phyloP scores from a whole-genome alignment of 1,284 basidiomycete genomes.

The Cryptococcus sp. region DNA sequence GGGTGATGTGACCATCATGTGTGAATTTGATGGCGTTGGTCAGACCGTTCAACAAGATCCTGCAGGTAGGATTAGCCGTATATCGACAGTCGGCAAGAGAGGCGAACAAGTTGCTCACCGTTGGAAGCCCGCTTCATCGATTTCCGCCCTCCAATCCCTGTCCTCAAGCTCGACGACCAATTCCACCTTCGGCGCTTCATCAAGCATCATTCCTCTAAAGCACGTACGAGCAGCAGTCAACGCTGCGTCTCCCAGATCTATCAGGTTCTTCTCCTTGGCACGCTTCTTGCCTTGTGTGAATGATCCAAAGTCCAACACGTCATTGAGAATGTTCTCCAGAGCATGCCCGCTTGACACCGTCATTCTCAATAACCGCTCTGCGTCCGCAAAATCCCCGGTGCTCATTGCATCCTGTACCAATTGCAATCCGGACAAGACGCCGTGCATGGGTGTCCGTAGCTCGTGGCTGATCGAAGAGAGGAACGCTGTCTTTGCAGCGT shows the following conservation, averaged over 20 bases:
- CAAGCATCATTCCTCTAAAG: conserved; percentile 12
- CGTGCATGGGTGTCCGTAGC: conserved; percentile 43
- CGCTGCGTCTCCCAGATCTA: conserved; percentile 18
- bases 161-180: conserved; percentile 26
- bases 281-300: conserved; percentile 11
- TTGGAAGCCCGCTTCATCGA: conserved; percentile 29
- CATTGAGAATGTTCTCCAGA: conserved; percentile 32
- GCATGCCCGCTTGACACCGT: conserved; percentile 32
- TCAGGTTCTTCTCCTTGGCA: conserved; percentile 3
- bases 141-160: conserved; percentile 27
- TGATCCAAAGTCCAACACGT: conserved; percentile 36
- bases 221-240: conserved; percentile 19
- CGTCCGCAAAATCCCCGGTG: conserved; percentile 12
- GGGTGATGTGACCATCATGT: conserved; percentile 32
- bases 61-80: conserved; percentile 11
- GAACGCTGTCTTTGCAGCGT: conserved; percentile 42
- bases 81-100: conserved; percentile 8
- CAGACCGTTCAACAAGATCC: conserved; percentile 52
- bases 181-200: conserved; percentile 5
- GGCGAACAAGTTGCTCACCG: conserved; percentile 16
- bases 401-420: conserved; percentile 24
- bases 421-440: conserved; percentile 35
- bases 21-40: conserved; percentile 55
- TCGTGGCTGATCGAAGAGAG: conserved; percentile 45
- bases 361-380: conserved; percentile 14